Evolutionary conservation across 257 asterid genomes (phyloP), one percentile per base, ranked within the genome.

Genomic region (Primulina huaijiensis): DNA sequence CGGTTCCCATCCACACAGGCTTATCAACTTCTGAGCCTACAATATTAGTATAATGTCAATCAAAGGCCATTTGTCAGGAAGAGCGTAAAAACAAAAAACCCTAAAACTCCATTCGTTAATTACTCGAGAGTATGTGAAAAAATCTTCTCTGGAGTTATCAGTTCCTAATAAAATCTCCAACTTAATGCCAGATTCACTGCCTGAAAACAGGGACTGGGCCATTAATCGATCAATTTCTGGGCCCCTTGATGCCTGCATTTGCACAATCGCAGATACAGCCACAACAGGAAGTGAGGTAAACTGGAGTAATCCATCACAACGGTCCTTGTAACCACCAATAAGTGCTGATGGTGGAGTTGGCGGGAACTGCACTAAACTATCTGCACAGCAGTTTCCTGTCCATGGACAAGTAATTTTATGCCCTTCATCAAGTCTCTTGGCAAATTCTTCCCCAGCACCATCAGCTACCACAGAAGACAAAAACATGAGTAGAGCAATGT

Each of bases 1-100:
- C 35, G 99, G 96, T 75, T 94, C 99, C 99, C 99, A 94, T 79
- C 99, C 99, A 76, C 99, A 94, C 38, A 94, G 88, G 79, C 99
- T 94, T 76, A 91, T 89, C 79, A 94, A 74, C 89, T 88, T 94
- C 77, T 91, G 96, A 64, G 96, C 96, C 99, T 94, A 82, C 77
- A 81, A 79, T 68, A 65, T 23, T 67, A 52, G 34, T 23, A 50
- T 35, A 78, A 46, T 60, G 25, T 29, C 61, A 65, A 40, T 66
- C 35, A 73, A 33, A 21, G 61, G 68, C 56, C 16, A 77, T 19
- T 62, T 35, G 62, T 65, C 68, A 43, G 63, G 65, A 52, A 71
- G 50, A 65, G 5, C 29, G 9, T 38, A 4, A 60, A 4, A 33
- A 60, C 60, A 3, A 70, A 60, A 69, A 62, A 71, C 17, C 6